Base-by-base conservation (phyloP, 208 protist genomes). In the Eutreptiella sp. region DNA sequence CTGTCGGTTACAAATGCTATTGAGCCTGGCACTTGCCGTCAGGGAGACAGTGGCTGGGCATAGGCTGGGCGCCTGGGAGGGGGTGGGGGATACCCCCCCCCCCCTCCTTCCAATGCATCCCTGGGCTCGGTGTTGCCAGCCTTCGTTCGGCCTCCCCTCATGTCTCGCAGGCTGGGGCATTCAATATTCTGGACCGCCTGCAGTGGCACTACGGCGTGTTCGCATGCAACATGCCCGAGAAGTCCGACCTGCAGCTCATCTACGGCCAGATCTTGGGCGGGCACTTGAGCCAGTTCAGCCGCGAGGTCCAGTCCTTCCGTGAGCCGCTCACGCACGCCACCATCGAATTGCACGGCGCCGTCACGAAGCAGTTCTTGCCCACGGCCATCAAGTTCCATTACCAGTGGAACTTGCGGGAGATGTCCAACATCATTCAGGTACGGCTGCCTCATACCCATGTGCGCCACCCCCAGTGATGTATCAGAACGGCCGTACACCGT, bases 371-470 rank as follows among this genome's bases (percentile, higher is more conserved):
- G 0, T 93, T 93, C 66, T 35, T 88, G 32, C 87, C 87, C n/a
- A 89, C 87, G 24, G 79, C 86, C 35, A 68, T 86, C 46, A 90
- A 90, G 55, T 93, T 93, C 77, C 86, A 93, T 61, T 93, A 92
- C 59, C 52, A 82, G 46, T 93, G 92, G 70, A 93, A 93, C 68
- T 43, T 93, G 19, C 45, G 86, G 28, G 86, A 93, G 34, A 34
- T 90, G 0, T 66, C 59, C 7, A 73, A 72, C 47, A 48, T 92
- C 24, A 70, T 83, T 36, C 75, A 82, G n/a, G 31, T 78, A 76
- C n/a, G n/a, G n/a, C n/a, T n/a, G n/a, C n/a, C n/a, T n/a, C n/a
- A n/a, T n/a, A n/a, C n/a, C n/a, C n/a, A n/a, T n/a, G n/a, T n/a
- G n/a, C n/a, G n/a, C n/a, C n/a, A n/a, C n/a, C n/a, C n/a, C n/a